Percentiles rank a stretch among this genome's conserved stretches.
These are phyloP conservation scores for Beauveria pseudobassiana DNA, from an alignment of 2,329 filamentous ascomycete species.

Conservation along the genomic window DNA sequence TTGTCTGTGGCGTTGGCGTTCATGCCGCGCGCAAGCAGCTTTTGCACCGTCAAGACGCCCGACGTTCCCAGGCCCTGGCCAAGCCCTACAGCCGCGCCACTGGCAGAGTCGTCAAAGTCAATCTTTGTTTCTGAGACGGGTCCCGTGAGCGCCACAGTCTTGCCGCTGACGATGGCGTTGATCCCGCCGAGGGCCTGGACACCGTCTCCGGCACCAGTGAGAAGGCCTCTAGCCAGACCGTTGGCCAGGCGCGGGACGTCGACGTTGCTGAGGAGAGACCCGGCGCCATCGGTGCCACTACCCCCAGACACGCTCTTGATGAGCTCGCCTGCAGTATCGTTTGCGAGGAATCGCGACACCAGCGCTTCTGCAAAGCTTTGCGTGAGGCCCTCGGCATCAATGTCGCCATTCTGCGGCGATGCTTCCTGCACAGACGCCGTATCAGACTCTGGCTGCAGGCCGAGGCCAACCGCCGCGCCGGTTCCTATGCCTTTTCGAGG, in stretches of 20 bases:
- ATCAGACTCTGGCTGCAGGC: constrained; percentile 19
- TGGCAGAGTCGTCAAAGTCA: constrained; percentile 27
- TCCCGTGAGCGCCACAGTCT: constrained; percentile 14
- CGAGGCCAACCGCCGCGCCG: constrained; percentile 21
- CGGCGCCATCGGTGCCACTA: not conserved
- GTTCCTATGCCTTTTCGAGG: constrained; percentile 21
- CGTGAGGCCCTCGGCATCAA: constrained; percentile 17
- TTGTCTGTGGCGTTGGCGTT: not conserved
- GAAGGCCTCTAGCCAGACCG: constrained; percentile 27
- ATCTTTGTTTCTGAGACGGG: constrained; percentile 19
- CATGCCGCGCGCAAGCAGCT: constrained; percentile 19
- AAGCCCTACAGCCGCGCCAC: constrained; percentile 27
- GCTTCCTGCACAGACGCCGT: not conserved
- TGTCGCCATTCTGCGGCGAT: constrained; percentile 1
- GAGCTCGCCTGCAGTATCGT: constrained; percentile 23
- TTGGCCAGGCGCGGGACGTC: constrained; percentile 24
- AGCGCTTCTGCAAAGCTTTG: constrained; percentile 22
- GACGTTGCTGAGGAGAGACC: constrained; percentile 12
- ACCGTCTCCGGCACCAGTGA: constrained; percentile 27
- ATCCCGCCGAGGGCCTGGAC: constrained; percentile 26
- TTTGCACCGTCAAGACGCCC: constrained; percentile 23
- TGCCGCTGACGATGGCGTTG: constrained; percentile 24
- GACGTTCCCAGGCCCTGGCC: constrained; percentile 28
- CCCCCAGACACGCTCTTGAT: constrained; percentile 7
- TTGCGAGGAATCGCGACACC: constrained; percentile 24